phyloP scores from a whole-genome alignment of 306 rosid species.

The Hippophae rhamnoides region DNA sequence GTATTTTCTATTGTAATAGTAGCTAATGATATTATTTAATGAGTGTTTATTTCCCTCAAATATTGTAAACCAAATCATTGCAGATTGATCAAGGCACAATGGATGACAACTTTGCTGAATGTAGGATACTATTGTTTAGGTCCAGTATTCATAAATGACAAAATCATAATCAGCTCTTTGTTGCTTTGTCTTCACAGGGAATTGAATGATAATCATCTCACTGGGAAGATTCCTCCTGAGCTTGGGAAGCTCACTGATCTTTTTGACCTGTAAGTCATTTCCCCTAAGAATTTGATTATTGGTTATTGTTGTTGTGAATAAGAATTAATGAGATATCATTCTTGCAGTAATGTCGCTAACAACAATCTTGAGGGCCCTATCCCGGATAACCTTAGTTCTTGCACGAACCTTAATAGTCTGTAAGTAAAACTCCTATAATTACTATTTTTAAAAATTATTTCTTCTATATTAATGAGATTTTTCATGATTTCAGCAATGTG shows the following conservation, averaged over 20 bases:
- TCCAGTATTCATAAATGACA: background rate
- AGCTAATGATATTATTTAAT: too few species aligned
- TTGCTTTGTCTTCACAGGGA: slow-evolving; percentile 39
- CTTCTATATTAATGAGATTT: slow-evolving; percentile 1
- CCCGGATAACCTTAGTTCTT: slow-evolving; percentile 73
- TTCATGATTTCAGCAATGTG: slow-evolving; percentile 37
- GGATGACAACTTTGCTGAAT: too few species aligned
- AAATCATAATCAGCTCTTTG: background rate
- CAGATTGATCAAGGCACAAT: too few species aligned
- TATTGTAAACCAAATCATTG: too few species aligned
- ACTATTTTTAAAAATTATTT: background rate
- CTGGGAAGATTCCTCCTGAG: slow-evolving; percentile 83
- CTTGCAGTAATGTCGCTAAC: slow-evolving; percentile 71
- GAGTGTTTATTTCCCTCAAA: too few species aligned
- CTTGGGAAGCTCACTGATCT: slow-evolving; percentile 90
- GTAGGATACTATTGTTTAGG: background rate
- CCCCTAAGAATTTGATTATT: slow-evolving; percentile 3
- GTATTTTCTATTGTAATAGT: too few species aligned
- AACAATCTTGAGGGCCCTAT: slow-evolving; percentile 81
- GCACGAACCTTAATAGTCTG: slow-evolving; percentile 94
- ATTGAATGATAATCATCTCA: slow-evolving; percentile 64
- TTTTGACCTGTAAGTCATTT: slow-evolving; percentile 68
- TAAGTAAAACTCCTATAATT: slow-evolving; percentile 30
- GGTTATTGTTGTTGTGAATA: slow-evolving; percentile 2
- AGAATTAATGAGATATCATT: slow-evolving; percentile 1